Percentiles rank a stretch among this genome's conserved stretches.
phyloP scores from a whole-genome alignment of 129 eudicot species.

The Flaveria robusta region DNA sequence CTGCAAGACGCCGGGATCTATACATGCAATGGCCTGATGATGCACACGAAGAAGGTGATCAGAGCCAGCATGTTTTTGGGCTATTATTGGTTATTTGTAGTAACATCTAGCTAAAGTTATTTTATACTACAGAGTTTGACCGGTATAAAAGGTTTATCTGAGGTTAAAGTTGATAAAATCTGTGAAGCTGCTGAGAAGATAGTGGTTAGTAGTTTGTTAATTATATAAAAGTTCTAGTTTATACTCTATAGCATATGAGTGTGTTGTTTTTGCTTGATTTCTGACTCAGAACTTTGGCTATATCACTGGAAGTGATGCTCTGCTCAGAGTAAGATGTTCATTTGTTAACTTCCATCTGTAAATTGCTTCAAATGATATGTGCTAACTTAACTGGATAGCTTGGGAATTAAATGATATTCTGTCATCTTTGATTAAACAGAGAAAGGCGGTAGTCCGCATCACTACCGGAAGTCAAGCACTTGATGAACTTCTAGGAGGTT shows the following conservation, averaged over 20 bases:
- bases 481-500: conserved; percentile 94
- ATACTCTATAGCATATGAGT: background rate
- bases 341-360: background rate
- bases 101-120: conserved; percentile 3
- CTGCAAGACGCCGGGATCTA: conserved; percentile 97
- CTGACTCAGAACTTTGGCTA: conserved; percentile 81
- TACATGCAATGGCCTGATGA: conserved; percentile 97
- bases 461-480: conserved; percentile 98
- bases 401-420: conserved; percentile 12
- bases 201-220: conserved; percentile 59
- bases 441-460: conserved; percentile 85
- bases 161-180: conserved; percentile 96
- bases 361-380: background rate
- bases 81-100: conserved; percentile 1
- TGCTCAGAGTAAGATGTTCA: conserved; percentile 59
- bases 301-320: conserved; percentile 94
- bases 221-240: background rate
- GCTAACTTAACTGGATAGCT: background rate
- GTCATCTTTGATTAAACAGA: conserved; percentile 45
- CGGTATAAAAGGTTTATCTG: conserved; percentile 94
- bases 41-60: conserved; percentile 97
- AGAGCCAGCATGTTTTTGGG: conserved; percentile 37
- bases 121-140: conserved; percentile 60
- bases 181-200: conserved; percentile 99
- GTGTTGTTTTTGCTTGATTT: conserved; percentile 8